Conservation (phyloP, 2,329 filamentous ascomycete genomes). For the Fragosphaeria purpurea region DNA sequence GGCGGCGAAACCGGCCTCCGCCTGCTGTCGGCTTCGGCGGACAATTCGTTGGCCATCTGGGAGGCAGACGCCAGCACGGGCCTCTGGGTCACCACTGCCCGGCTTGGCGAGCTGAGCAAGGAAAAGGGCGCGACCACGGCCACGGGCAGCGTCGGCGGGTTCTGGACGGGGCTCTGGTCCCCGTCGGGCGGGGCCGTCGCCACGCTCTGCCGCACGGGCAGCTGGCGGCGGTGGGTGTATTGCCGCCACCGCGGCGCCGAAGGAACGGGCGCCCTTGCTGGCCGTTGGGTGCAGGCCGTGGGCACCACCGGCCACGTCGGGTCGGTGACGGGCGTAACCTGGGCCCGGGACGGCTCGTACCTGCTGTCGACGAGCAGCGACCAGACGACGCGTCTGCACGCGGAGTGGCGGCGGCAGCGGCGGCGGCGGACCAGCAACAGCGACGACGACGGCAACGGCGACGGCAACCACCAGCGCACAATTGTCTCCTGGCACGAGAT, state of each 20-base stretch:
- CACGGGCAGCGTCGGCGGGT: slow-evolving; percentile 89
- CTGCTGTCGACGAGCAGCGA: slow-evolving; percentile 82
- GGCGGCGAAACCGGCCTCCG: slow-evolving; percentile 35
- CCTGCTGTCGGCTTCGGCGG: slow-evolving; percentile 81
- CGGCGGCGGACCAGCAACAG: neutral
- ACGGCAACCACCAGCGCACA: neutral
- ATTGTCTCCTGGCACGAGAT: slow-evolving; percentile 81
- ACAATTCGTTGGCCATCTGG: slow-evolving; percentile 93
- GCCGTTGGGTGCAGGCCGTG: slow-evolving; percentile 66
- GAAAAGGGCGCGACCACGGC: slow-evolving; percentile 95
- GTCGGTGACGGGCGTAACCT: slow-evolving; percentile 71
- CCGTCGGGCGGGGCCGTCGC: slow-evolving; percentile 63
- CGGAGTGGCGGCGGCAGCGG: slow-evolving; percentile 53
- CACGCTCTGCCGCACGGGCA: slow-evolving; percentile 81
- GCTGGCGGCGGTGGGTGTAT: slow-evolving; percentile 80
- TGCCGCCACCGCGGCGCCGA: slow-evolving; percentile 27
- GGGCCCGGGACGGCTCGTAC: slow-evolving; percentile 74
- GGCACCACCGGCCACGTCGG: slow-evolving; percentile 78
- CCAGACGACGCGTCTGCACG: slow-evolving; percentile 84
- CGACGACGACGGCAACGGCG: slow-evolving; percentile 5
- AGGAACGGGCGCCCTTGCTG: slow-evolving; percentile 17
- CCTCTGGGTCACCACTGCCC: slow-evolving; percentile 78
- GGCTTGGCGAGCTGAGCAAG: slow-evolving; percentile 85
- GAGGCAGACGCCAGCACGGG: slow-evolving; percentile 73
- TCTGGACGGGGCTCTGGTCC: slow-evolving; percentile 93